These are phyloP conservation scores for Pseudevernia furfuracea DNA, from an alignment of 495 filamentous ascomycete species.

Conservation along the genomic window DNA sequence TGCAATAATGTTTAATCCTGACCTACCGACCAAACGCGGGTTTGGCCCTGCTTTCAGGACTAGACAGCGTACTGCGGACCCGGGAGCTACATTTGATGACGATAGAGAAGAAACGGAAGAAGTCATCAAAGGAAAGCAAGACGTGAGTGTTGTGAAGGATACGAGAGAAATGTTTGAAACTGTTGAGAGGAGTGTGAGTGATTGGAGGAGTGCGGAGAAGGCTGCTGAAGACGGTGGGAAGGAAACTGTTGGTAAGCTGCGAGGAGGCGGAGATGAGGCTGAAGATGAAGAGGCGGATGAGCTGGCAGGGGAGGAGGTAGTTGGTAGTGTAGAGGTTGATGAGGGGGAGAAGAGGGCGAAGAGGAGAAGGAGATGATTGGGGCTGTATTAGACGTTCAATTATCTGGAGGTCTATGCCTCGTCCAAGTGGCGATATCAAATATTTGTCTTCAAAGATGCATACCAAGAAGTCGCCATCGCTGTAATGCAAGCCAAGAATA, in stretches of 20 bases:
- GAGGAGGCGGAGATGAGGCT: conserved; percentile 21
- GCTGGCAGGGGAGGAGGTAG: conserved; percentile 27
- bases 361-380: conserved; percentile 12
- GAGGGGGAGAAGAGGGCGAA: conserved; percentile 5
- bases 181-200: conserved; percentile 54
- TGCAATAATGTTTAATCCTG: conserved; percentile 92
- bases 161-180: conserved; percentile 75
- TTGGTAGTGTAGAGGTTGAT: conserved; percentile 21
- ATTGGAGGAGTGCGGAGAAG: conserved; percentile 53
- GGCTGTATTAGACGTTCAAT: background rate
- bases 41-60: conserved; percentile 54
- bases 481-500: background rate
- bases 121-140: conserved; percentile 50
- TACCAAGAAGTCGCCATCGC: background rate
- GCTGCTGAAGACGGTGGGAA: conserved; percentile 27
- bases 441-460: background rate
- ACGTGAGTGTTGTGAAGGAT: conserved; percentile 75
- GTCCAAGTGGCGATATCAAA: background rate
- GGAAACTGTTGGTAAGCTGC: background rate
- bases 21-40: conserved; percentile 52
- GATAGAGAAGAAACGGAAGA: conserved; percentile 37
- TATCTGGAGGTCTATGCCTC: background rate
- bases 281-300: conserved; percentile 29
- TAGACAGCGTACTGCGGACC: conserved; percentile 28
- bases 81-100: conserved; percentile 23